Evolutionary conservation across 306 rosid species (phyloP).

Genomic region (Castanospermum australe): DNA sequence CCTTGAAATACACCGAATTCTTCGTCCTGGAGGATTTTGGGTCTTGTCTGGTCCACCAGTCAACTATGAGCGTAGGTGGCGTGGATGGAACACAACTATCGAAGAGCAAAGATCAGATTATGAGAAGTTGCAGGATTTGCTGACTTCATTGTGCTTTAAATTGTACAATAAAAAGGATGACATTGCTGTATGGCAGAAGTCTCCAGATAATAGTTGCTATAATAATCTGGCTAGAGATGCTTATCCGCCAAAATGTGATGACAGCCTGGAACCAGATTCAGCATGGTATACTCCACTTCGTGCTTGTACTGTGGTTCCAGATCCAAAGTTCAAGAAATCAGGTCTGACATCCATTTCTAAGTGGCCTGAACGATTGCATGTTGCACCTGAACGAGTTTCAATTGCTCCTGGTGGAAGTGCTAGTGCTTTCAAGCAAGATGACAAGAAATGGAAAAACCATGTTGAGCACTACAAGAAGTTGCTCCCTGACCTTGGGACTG

Average conservation of each 20-base stretch:
- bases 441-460: conserved; percentile 73
- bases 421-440: conserved; percentile 62
- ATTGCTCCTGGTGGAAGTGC: conserved; percentile 60
- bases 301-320: conserved; percentile 70
- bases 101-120: conserved; percentile 79
- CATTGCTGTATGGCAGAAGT: conserved; percentile 94
- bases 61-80: conserved; percentile 83
- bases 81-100: conserved; percentile 96
- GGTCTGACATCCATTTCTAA: conserved; percentile 53
- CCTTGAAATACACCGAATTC: conserved; percentile 83
- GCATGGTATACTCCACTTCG: conserved; percentile 97
- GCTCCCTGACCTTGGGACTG: conserved; percentile 73
- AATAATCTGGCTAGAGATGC: conserved; percentile 55
- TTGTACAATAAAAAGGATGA: conserved; percentile 81
- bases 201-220: conserved; percentile 60
- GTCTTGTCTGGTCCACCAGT: conserved; percentile 96
- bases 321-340: conserved; percentile 58
- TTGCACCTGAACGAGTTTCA: conserved; percentile 66
- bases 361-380: conserved; percentile 84
- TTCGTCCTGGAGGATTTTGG: conserved; percentile 99
- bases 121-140: conserved; percentile 66
- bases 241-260: conserved; percentile 86
- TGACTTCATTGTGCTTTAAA: conserved; percentile 83
- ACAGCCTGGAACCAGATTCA: conserved; percentile 78
- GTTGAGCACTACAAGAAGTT: conserved; percentile 80